Base-by-base conservation (phyloP, 768 basidiomycete genomes). In the Galerina marginata region DNA sequence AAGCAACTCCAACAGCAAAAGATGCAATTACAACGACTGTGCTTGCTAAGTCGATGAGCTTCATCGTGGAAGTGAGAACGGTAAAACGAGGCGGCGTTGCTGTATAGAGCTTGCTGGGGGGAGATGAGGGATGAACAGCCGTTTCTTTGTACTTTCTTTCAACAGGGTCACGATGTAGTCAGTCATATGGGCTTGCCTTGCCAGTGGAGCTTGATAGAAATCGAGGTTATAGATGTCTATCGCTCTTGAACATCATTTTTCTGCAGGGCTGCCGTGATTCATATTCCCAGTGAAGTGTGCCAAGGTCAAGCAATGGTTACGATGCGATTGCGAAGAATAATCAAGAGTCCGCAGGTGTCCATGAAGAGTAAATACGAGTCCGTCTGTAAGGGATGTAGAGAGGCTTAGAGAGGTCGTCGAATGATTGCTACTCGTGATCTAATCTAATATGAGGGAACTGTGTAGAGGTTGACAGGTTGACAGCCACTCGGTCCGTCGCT, bases 401-500 rank as follows among this genome's bases (percentile, higher is more conserved):
- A 33, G 29, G 29, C 7, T 7, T 33, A 33, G 29, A 33, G 29
- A 33, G 29, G 29, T 33, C 29, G 29, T 33, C 4, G 29, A 33
- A 33, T 7, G 29, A 33, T 33, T 0, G 14, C 33, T n/a, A 20
- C 4, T 14, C 36, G 26, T 29, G 15, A 39, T 3, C 23, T 9
- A 23, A 26, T 43, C 45, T 59, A 61, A 50, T 49, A 56, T n/a
- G 63, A 67, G 2, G 71, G 69, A 12, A 72, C 59, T 6, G 71
- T 72, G 56, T 63, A 66, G 5, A 72, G 56, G 40, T 53, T 42
- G 37, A 70, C 61, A n/a, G 64, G 62, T 4, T 49, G 50, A 40
- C 71, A 72, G 10, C 48, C 59, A 16, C 45, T 33, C 4, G 69
- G 68, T 14, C 65, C 65, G 45, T 69, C 62, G 9, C 11, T 42